Percentiles rank a stretch among this genome's conserved stretches.
phyloP scores from a whole-genome alignment of 164 flowering plant genomes.

The Piper betle region DNA sequence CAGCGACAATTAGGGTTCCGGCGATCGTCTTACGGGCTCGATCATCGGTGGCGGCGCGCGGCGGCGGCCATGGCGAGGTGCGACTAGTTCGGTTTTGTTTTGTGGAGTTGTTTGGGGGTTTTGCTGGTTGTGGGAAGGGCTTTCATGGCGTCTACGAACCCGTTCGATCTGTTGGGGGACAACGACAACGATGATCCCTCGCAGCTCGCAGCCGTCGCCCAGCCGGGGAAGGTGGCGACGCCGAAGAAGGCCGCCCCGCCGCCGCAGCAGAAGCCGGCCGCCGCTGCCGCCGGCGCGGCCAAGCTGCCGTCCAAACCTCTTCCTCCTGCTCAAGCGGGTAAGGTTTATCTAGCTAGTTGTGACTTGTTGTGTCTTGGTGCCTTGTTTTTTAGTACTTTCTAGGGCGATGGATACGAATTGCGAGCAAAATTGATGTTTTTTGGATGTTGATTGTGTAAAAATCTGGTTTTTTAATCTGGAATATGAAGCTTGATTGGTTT shows the following conservation, averaged over 20 bases:
- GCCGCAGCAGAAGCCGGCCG: constrained; percentile 13
- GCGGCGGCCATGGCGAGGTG: neutral
- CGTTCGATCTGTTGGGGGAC: constrained; percentile 66
- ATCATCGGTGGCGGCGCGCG: neutral
- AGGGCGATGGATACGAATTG: too few species aligned
- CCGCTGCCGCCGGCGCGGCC: constrained; percentile 10
- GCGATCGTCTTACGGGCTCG: neutral
- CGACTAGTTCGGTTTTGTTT: neutral
- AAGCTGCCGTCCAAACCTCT: constrained; percentile 55
- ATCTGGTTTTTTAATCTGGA: too few species aligned
- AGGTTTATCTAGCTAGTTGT: neutral
- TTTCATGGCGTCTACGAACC: constrained; percentile 27
- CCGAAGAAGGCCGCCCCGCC: constrained; percentile 25
- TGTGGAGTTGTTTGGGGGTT: neutral
- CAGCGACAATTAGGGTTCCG: neutral
- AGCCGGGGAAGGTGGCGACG: constrained; percentile 18
- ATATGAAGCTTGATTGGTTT: too few species aligned
- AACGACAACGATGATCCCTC: constrained; percentile 67
- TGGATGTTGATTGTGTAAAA: too few species aligned
- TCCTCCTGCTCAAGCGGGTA: constrained; percentile 80
- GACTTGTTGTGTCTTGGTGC: neutral
- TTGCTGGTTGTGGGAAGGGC: neutral
- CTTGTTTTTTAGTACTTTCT: too few species aligned
- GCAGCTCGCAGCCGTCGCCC: constrained; percentile 47
- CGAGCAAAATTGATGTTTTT: too few species aligned